Evolutionary conservation across 2,329 filamentous ascomycete species (phyloP), one percentile per base, ranked within the genome.

Genomic region (Verticillium alfalfae): DNA sequence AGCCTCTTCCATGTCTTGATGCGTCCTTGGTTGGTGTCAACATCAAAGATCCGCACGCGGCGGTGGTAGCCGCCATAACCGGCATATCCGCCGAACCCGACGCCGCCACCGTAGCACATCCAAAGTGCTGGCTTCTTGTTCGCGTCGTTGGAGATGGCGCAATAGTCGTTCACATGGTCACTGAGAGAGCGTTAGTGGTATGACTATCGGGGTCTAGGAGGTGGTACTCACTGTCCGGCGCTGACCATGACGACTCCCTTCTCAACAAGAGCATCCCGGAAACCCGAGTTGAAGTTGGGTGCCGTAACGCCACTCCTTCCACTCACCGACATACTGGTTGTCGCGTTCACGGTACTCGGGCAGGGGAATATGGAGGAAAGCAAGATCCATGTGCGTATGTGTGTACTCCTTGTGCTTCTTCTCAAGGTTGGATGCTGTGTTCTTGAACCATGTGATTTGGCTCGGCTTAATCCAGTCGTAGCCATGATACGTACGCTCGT

Each of bases 151-250:
- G 84, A 87, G 9, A 97, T 82, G 65, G 91, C 88, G 74, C 95
- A 99, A 74, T 97, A 98, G 71, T 99, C 95, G 72, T 99, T 99
- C 66, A 90, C 94, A 72, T 99, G 95, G 71, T 99, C 95, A 73
- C 88, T 91, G 56, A 31, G 9, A 41, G 36, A 8, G 5, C 7
- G 52, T 67, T 62, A 68, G 65, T 26, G 26, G 5, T 31, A 3
- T 55, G 34, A 7, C 55, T 36, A 9, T 4, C 9, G 18, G 2
- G n/a, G 13, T 22, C n/a, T 12, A 22, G 38, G 34, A 13, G 22
- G 18, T 7, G n/a, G 63, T 61, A 84, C 88, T 78, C 82, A 91
- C 88, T 98, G 94, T 72, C 94, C 94, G 71, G 92, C 96, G 69
- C 91, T 94, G 65, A 96, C 91, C 78, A 95, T 89, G 62, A 93